Base-by-base conservation (phyloP, 495 filamentous ascomycete species). In the Hypoxylon trugodes region DNA sequence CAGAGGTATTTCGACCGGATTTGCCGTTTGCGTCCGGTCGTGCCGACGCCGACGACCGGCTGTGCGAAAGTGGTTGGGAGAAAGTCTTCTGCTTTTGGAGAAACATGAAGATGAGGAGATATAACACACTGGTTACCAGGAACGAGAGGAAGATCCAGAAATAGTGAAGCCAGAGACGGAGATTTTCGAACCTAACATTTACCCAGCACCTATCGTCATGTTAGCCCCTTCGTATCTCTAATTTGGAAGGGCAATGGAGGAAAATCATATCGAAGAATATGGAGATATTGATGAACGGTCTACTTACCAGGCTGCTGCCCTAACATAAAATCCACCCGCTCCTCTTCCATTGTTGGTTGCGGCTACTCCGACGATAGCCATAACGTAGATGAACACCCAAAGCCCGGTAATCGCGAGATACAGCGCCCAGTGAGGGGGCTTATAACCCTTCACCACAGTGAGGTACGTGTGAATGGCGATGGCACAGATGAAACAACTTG, bases 131-230 rank as follows among this genome's bases (percentile, higher is more conserved):
- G 9, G 87, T 90, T 15, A 85, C 69, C 64, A 87, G 84, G 59
- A 91, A 83, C 48, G 83, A 78, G 40, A 91, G 73, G 75, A 92
- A 91, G 73, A 92, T 90, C 84, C 87, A 93, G 61, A 92, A 80
- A 68, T 93, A 93, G 66, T 93, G 90, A 15, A 88, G 82, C 79
- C 83, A 85, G 0, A 93, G 81, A 60, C 89, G 89, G 35, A 86
- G 76, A 4, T 71, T 65, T 53, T 86, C 81, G 72, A 86, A 90
- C 1, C 80, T 71, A 33, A 78, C 70, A 62, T 82, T 87, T 26
- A 92, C 83, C 89, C 89, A 91, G 73, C 89, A 92, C 89, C 63
- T 66, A 46, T 4, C 1, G 24, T 4, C 1, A 52, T 6, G 37
- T 65, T 30, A 65, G 55, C 16, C 15, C 26, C 19, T 24, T 18